Conservation (phyloP, 73 alveolate species). For the Tetrahymena thermophila region DNA sequence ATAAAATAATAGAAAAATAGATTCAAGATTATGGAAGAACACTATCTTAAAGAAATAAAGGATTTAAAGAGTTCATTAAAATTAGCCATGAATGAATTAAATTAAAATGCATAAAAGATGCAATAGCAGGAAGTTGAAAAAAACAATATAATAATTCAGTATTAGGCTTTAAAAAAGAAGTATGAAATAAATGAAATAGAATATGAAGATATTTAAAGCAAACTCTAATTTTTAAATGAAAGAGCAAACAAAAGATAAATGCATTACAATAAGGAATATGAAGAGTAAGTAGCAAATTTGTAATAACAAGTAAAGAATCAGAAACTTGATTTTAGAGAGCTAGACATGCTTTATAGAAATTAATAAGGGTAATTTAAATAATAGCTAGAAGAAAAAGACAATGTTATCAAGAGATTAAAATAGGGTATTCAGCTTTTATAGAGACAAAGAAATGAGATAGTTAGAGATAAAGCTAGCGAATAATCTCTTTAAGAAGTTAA, state of each 20-base stretch:
- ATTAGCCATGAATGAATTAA: background rate
- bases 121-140: background rate
- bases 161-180: background rate
- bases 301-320: background rate
- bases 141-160: background rate
- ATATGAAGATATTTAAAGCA: background rate
- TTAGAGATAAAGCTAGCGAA: background rate
- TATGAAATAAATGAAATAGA: background rate
- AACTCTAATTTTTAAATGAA: background rate
- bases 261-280: background rate
- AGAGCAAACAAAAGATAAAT: background rate
- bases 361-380: background rate
- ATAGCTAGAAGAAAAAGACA: background rate
- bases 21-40: background rate
- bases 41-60: background rate
- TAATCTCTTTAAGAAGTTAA: background rate
- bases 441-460: background rate
- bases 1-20: background rate
- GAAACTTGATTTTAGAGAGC: background rate
- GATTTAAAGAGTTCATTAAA: background rate
- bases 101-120: background rate
- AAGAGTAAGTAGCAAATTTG: background rate
- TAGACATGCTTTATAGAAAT: background rate
- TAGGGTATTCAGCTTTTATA: background rate
- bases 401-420: background rate